These are phyloP conservation scores for Helianthus annuus DNA, from an alignment of 129 eudicot genomes.

Conservation along the genomic window DNA sequence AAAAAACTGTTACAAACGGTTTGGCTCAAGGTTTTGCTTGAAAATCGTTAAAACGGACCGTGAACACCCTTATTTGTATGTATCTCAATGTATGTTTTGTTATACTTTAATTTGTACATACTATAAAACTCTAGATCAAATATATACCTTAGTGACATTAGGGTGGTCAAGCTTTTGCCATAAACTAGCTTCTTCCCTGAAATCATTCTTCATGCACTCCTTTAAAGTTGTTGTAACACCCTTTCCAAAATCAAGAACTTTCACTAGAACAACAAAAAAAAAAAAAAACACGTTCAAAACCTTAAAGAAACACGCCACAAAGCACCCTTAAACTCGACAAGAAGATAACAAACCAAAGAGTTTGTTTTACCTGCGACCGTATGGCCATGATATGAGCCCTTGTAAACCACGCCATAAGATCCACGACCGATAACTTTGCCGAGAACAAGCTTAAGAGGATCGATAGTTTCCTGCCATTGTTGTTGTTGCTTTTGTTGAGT, in stretches of 20 bases:
- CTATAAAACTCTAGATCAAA: not conserved
- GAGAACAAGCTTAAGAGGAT: conserved; percentile 27
- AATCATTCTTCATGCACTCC: conserved; percentile 32
- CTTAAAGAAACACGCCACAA: not conserved
- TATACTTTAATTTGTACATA: not conserved
- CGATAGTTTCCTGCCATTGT: conserved; percentile 21
- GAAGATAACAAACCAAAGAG: not conserved
- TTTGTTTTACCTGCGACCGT: conserved; percentile 26
- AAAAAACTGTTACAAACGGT: too few species aligned
- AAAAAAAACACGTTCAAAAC: not conserved
- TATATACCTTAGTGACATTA: conserved; percentile 38
- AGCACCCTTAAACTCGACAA: not conserved
- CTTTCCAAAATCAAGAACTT: conserved; percentile 44
- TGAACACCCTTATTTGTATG: not conserved
- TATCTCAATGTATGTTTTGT: not conserved
- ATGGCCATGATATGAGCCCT: conserved; percentile 22
- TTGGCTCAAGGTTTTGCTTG: too few species aligned
- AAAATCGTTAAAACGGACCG: too few species aligned
- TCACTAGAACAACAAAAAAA: conserved; percentile 19
- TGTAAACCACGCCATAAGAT: conserved; percentile 28
- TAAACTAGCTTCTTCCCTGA: conserved; percentile 37
- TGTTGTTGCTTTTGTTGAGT: not conserved
- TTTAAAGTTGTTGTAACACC: conserved; percentile 16
- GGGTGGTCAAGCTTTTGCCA: conserved; percentile 52
- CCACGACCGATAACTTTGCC: conserved; percentile 28